Base-by-base conservation (phyloP, 345 rosid genomes). In the Psidium friedrichsthalianum region DNA sequence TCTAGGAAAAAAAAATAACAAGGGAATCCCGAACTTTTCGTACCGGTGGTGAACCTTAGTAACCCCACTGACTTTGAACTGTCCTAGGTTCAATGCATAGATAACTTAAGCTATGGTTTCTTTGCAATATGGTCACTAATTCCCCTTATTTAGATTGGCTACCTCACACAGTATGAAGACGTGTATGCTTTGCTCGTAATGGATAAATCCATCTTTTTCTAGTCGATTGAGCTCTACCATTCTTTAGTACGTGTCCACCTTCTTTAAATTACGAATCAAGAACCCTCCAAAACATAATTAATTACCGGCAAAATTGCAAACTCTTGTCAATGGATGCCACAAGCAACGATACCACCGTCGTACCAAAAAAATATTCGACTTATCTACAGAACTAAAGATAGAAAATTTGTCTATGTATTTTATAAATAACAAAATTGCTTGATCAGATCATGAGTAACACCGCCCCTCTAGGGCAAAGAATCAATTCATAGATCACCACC, bases 21-120 rank as follows among this genome's bases (percentile, higher is more conserved):
- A 54, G 76, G 83, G 90, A 82, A 91, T 87, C 86, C 58, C 51
- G 74, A 84, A 83, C 53, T 83, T 86, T 87, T 52, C 85, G 24
- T 44, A 14, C 74, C 15, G 51, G 84, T 29, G 76, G 85, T 83
- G 74, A 56, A 51, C 85, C 74, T 42, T 56, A 56, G 76, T 69
- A 83, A 47, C 21, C 54, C 40, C 55, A 83, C 4, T 69, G 78
- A 6, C 56, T 22, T 22, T 61, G 76, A 83, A 83, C 44, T 24
- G 42, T 56, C 59, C 15, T 9, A 42, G 29, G 85, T 58, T 83
- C 85, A 58, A 25, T 32, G 53, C 51, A 25, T 25, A 58, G 18
- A 56, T 8, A n/a, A 47, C 29, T 20, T 3, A n/a, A 58, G 54
- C 69, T 44, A 57, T 44, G 4, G 18, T 56, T 56, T 24, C 74